phyloP scores from a whole-genome alignment of 2,329 filamentous ascomycete species.

The Lachnellula occidentalis region DNA sequence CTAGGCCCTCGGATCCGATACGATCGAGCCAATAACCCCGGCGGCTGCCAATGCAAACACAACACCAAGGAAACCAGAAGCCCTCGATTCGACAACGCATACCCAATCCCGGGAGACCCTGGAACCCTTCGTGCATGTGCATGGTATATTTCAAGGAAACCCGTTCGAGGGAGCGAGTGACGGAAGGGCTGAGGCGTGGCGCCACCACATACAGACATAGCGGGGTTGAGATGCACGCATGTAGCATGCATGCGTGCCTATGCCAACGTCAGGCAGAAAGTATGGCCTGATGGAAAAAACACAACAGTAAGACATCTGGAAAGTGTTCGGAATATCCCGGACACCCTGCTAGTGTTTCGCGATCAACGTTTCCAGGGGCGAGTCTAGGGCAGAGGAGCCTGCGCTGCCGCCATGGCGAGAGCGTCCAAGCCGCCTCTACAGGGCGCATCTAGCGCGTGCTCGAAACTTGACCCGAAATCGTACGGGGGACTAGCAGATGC shows the following conservation, averaged over 20 bases:
- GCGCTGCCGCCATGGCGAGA: not conserved
- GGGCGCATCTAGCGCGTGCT: not conserved
- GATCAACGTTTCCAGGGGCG: not conserved
- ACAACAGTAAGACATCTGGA: not conserved
- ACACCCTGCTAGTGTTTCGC: not conserved
- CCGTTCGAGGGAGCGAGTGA: not conserved
- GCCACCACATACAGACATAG: not conserved
- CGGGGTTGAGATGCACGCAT: not conserved
- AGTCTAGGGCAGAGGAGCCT: not conserved
- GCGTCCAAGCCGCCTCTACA: not conserved
- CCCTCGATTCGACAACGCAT: too few species aligned
- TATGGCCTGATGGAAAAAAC: not conserved
- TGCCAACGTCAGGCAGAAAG: not conserved
- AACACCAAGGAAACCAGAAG: too few species aligned
- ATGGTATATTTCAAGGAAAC: slow-evolving; percentile 3
- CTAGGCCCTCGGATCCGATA: not conserved
- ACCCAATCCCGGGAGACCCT: not conserved
- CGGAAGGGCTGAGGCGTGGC: not conserved
- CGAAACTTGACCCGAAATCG: not conserved
- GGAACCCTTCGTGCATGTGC: slow-evolving; percentile 10
- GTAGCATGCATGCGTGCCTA: not conserved
- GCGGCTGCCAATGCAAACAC: not conserved
- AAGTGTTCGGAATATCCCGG: not conserved
- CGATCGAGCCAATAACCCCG: not conserved
- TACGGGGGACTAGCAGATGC: not conserved